Base-by-base conservation (phyloP, 208 protist genomes). In the Crithidia fasciculata region DNA sequence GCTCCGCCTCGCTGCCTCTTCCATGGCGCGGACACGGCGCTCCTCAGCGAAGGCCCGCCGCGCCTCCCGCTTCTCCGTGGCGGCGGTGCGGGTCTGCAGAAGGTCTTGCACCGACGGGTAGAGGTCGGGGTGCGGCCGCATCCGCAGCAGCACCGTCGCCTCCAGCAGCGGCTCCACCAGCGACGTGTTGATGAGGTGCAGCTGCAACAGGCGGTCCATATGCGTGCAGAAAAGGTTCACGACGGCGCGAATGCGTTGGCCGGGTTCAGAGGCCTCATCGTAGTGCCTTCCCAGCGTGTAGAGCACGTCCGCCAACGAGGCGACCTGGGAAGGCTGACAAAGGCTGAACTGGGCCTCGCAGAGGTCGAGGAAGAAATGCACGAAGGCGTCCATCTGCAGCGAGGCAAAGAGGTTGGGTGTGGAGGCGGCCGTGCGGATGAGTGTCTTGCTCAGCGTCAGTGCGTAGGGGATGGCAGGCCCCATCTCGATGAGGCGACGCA, bases 141-240 rank as follows among this genome's bases (percentile, higher is more conserved):
- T 92, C 50, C 82, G 83, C 19, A 95, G 77, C 61, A 95, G 74
- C 41, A 95, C 62, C n/a, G 84, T 91, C 58, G 78, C 59, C 70
- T 95, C 87, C 52, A 95, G 74, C 36, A 95, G 50, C 16, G 77
- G 73, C 5, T 81, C 83, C 12, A 78, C 70, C 9, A 77, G 41
- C 41, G 57, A 62, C 8, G 53, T 55, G 2, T 74, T 59, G 4
- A 82, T 59, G 5, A 93, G 61, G n/a, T 83, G 67, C 18, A 79
- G 18, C 49, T 78, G 72, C 67, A 93, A 56, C 55, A 95, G 78
- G 2, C 71, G 82, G 52, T 83, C 72, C 53, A 90, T 28, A n/a
- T 91, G 90, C 0, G 36, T 54, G 18, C 82, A 86, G 40, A 95
- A 74, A 5, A 77, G 56, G 50, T 91, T 79, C 16, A 93, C 45